Conservation (phyloP, 441 rosid species). For the Brassica hybrid region DNA sequence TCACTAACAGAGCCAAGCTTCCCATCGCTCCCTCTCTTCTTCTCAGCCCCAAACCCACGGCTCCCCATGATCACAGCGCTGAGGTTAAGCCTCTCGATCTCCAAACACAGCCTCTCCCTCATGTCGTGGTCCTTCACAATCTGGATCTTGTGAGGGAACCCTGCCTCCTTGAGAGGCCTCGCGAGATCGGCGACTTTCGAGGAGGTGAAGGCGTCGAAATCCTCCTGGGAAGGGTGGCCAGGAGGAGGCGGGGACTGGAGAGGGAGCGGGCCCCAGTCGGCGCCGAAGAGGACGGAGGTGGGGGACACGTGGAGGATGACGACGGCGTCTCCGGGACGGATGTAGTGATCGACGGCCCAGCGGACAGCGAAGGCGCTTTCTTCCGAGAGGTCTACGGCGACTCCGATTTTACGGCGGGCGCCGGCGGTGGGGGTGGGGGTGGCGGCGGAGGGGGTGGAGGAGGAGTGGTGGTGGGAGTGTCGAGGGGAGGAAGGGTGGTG, state of each 20-base stretch:
- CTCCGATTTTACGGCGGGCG: conserved; percentile 83
- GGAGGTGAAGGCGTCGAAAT: conserved; percentile 55
- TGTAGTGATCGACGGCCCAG: conserved; percentile 81
- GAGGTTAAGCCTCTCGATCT: conserved; percentile 61
- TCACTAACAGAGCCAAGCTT: conserved; percentile 73
- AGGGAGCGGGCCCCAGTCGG: conserved; percentile 93
- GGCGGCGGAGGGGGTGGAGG: conserved; percentile 41
- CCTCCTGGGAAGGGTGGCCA: conserved; percentile 42
- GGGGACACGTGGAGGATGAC: conserved; percentile 87
- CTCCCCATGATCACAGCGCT: conserved; percentile 75
- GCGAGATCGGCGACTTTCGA: conserved; percentile 57
- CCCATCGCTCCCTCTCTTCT: conserved; percentile 49
- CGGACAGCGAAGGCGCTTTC: conserved; percentile 74
- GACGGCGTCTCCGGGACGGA: conserved; percentile 87
- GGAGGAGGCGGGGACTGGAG: conserved; percentile 51
- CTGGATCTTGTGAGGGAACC: conserved; percentile 63
- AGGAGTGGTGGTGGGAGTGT: conserved; percentile 50
- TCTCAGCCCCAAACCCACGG: conserved; percentile 63
- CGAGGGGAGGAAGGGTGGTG: conserved; percentile 66
- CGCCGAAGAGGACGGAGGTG: conserved; percentile 85
- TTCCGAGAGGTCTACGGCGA: conserved; percentile 86
- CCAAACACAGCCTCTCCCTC: conserved; percentile 72
- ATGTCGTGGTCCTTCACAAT: conserved; percentile 73
- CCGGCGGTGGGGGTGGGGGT: conserved; percentile 73
- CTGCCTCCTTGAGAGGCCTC: conserved; percentile 60